These are phyloP conservation scores for Mallotus nudiflorus DNA, from an alignment of 345 rosid genomes.

Conservation along the genomic window DNA sequence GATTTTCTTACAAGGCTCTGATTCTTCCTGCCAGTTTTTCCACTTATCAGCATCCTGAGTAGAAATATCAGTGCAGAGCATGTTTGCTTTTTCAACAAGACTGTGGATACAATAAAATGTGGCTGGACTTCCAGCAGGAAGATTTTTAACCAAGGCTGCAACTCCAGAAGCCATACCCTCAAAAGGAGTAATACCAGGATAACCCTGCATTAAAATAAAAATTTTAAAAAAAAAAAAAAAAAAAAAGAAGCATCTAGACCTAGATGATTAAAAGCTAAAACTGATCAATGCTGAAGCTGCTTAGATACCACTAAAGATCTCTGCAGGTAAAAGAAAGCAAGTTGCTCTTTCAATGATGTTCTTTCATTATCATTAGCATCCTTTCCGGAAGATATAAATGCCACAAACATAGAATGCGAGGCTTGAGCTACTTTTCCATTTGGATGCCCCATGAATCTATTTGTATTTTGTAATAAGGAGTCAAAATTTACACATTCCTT, in stretches of 20 bases:
- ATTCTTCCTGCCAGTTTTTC: constrained; percentile 61
- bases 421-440: constrained; percentile 73
- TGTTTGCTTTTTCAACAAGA: constrained; percentile 66
- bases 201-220: constrained; percentile 49
- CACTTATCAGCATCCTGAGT: constrained; percentile 40
- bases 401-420: constrained; percentile 74
- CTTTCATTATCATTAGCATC: constrained; percentile 57
- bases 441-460: constrained; percentile 88
- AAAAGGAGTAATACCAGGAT: constrained; percentile 81
- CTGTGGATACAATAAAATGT: constrained; percentile 68
- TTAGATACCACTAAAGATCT: constrained; percentile 75
- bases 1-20: constrained; percentile 59
- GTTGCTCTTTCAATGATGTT: constrained; percentile 65
- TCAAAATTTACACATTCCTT: constrained; percentile 13
- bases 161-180: constrained; percentile 97
- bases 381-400: constrained; percentile 68
- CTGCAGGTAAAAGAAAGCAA: constrained; percentile 77
- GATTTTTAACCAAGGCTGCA: constrained; percentile 74
- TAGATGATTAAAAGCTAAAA: background rate
- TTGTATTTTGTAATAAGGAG: constrained; percentile 49
- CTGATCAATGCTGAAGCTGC: constrained; percentile 7
- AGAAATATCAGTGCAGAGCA: constrained; percentile 36
- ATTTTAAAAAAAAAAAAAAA: constrained; percentile 14
- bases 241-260: constrained; percentile 14
- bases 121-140: constrained; percentile 96